Percentiles rank a stretch among this genome's conserved stretches.
Evolutionary conservation across 345 rosid species (phyloP).

Genomic region (Sonneratia alba): DNA sequence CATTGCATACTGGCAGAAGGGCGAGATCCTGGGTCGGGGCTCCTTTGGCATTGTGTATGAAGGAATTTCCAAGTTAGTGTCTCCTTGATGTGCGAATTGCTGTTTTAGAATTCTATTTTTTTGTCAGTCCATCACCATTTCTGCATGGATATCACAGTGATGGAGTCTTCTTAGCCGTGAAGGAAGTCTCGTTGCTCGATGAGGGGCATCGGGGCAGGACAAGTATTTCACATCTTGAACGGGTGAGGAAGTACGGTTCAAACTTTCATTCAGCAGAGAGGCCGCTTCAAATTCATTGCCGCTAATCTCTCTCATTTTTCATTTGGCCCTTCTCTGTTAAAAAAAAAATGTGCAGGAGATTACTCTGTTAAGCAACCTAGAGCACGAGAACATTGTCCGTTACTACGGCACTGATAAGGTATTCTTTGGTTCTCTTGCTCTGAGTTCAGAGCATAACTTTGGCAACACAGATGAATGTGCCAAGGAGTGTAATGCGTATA

Average conservation of each 20-base stretch:
- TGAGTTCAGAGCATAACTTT: background rate
- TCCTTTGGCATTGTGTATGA: constrained; percentile 32
- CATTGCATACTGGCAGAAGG: constrained; percentile 25
- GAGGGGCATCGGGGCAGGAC: constrained; percentile 68
- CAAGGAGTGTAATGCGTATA: too few relatives aligned
- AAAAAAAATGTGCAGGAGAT: constrained; percentile 52
- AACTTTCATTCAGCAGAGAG: constrained; percentile 2
- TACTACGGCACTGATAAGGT: constrained; percentile 71
- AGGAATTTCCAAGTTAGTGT: constrained; percentile 23
- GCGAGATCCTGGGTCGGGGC: constrained; percentile 32
- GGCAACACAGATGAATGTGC: too few relatives aligned
- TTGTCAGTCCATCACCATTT: background rate
- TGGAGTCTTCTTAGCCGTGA: constrained; percentile 82
- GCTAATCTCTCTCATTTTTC: background rate
- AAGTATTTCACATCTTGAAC: constrained; percentile 64
- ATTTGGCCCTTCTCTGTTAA: constrained; percentile 1
- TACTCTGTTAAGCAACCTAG: constrained; percentile 57
- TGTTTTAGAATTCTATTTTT: background rate
- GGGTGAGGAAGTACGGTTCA: constrained; percentile 24
- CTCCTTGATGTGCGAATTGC: background rate
- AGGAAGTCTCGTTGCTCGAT: constrained; percentile 85
- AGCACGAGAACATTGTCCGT: constrained; percentile 78
- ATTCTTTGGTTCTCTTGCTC: background rate
- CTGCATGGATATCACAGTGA: constrained; percentile 25
- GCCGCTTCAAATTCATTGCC: background rate